Conservation (phyloP, 495 filamentous ascomycete genomes). For the Terfezia claveryi region DNA sequence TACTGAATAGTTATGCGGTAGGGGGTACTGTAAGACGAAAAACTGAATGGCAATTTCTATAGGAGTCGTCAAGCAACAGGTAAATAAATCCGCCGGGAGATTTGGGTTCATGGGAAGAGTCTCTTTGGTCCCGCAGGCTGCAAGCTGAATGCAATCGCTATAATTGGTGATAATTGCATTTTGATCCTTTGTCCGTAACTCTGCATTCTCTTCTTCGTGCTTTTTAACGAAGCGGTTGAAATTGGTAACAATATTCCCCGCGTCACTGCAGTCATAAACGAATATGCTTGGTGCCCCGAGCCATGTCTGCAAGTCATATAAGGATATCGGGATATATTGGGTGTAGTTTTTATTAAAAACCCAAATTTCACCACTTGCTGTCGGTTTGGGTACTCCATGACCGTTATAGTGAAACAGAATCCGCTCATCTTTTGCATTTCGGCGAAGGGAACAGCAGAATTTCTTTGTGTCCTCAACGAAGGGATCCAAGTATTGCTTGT, state of each 20-base stretch:
- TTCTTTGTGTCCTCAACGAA: slow-evolving; percentile 93
- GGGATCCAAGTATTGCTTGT: slow-evolving; percentile 89
- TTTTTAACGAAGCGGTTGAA: slow-evolving; percentile 88
- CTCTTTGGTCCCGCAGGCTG: slow-evolving; percentile 71
- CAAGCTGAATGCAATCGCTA: slow-evolving; percentile 70
- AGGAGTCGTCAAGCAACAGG: slow-evolving; percentile 83
- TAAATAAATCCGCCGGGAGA: slow-evolving; percentile 88
- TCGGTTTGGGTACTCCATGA: slow-evolving; percentile 93
- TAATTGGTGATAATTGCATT: slow-evolving; percentile 43
- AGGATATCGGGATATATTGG: slow-evolving; percentile 90
- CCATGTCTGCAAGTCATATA: slow-evolving; percentile 93
- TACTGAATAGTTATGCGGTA: slow-evolving; percentile 49
- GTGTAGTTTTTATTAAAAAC: slow-evolving; percentile 98
- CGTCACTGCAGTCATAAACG: slow-evolving; percentile 93
- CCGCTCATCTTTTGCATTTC: slow-evolving; percentile 85
- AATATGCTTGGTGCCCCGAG: slow-evolving; percentile 86
- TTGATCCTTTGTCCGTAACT: slow-evolving; percentile 48
- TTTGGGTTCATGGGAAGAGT: slow-evolving; percentile 91
- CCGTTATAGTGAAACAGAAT: slow-evolving; percentile 97
- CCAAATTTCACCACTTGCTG: slow-evolving; percentile 92
- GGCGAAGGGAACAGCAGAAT: slow-evolving; percentile 68
- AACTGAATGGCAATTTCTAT: slow-evolving; percentile 93
- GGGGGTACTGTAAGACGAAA: slow-evolving; percentile 78
- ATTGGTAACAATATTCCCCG: slow-evolving; percentile 83
- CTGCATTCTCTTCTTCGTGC: slow-evolving; percentile 65